phyloP scores from a whole-genome alignment of 768 basidiomycete species.

The Tylopilus subfusipes region DNA sequence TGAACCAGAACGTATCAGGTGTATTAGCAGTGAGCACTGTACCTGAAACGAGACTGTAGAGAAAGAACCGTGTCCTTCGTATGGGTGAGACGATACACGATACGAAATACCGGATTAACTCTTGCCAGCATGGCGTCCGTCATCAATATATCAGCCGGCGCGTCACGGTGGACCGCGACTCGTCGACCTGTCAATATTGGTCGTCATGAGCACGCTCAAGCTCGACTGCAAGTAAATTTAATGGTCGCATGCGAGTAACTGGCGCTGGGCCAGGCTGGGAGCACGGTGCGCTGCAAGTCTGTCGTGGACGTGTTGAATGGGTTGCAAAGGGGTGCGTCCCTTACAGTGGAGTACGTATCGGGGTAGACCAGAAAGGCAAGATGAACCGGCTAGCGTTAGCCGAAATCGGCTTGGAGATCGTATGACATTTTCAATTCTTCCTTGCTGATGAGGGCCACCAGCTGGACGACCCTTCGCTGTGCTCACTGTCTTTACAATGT shows the following conservation, averaged over 20 bases:
- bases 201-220: not conserved
- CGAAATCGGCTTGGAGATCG: slow-evolving; percentile 10
- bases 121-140: too few species aligned
- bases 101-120: too few species aligned
- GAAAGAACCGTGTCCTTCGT: too few species aligned
- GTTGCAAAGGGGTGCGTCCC: not conserved
- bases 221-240: not conserved
- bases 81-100: too few species aligned
- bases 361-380: slow-evolving; percentile 8
- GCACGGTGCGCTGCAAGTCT: too few species aligned
- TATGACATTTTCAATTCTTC: slow-evolving; percentile 18
- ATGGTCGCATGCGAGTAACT: not conserved
- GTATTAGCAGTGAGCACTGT: too few species aligned
- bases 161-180: not conserved
- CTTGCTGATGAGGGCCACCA: not conserved
- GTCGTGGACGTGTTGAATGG: not conserved
- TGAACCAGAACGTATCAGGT: too few species aligned
- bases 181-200: not conserved
- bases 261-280: too few species aligned
- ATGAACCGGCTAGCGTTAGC: slow-evolving; percentile 7
- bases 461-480: not conserved
- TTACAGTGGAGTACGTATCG: not conserved
- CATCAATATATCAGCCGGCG: too few species aligned
- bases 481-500: slow-evolving; percentile 8
- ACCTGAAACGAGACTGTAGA: too few species aligned